These are phyloP conservation scores for Elsinoe necatrix DNA, from an alignment of 2,329 filamentous ascomycete genomes.

Conservation along the genomic window DNA sequence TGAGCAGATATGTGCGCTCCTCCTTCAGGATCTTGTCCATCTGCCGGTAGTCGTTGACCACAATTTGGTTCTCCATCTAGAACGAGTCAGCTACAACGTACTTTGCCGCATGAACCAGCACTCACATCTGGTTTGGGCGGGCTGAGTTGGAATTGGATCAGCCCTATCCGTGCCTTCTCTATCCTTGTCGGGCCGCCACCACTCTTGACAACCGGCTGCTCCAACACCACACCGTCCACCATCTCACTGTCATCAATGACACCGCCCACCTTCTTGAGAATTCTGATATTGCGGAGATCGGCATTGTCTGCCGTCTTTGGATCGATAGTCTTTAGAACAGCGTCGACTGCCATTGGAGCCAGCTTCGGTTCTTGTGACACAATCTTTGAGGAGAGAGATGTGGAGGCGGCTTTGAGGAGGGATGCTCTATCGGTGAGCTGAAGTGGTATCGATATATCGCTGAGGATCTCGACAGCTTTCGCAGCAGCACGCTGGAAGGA, in stretches of 20 bases:
- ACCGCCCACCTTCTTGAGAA: slow-evolving; percentile 94
- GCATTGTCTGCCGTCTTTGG: slow-evolving; percentile 93
- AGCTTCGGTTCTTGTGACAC: slow-evolving; percentile 95
- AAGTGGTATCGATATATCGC: slow-evolving; percentile 93
- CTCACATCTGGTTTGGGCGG: slow-evolving; percentile 91
- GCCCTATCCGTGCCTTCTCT: slow-evolving; percentile 93
- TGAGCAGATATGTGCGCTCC: slow-evolving; percentile 93
- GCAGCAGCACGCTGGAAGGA: slow-evolving; percentile 91
- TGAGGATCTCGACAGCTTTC: slow-evolving; percentile 79
- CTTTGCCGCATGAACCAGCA: slow-evolving; percentile 19
- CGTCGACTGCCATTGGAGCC: slow-evolving; percentile 96
- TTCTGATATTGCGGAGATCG: slow-evolving; percentile 90
- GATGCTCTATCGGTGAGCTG: slow-evolving; percentile 78
- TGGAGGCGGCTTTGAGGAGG: slow-evolving; percentile 92
- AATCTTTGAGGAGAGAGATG: slow-evolving; percentile 95
- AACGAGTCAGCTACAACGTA: slow-evolving; percentile 17
- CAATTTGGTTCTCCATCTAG: slow-evolving; percentile 98
- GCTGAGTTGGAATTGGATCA: slow-evolving; percentile 98
- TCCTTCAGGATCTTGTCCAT: slow-evolving; percentile 99
- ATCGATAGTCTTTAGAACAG: slow-evolving; percentile 92
- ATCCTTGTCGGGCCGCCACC: slow-evolving; percentile 84
- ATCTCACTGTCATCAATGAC: slow-evolving; percentile 98
- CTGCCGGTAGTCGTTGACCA: slow-evolving; percentile 98
- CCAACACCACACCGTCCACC: slow-evolving; percentile 86
- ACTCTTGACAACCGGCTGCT: slow-evolving; percentile 87